phyloP scores from a whole-genome alignment of 495 filamentous ascomycete genomes.

The Hypoxylon crocopeplum region DNA sequence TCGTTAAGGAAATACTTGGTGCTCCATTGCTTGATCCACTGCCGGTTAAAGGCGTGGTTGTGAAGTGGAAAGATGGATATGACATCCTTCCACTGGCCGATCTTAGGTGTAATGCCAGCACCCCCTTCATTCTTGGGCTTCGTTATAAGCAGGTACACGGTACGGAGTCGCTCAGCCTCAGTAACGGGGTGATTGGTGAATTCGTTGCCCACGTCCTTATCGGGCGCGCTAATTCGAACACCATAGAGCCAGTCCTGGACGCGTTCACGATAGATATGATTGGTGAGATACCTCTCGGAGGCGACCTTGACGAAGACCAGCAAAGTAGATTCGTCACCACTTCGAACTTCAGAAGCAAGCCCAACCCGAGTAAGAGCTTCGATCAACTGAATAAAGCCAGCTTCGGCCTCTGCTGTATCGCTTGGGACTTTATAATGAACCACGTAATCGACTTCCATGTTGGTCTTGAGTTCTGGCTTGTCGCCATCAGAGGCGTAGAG shows the following conservation, averaged over 20 bases:
- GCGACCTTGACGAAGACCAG: slow-evolving; percentile 84
- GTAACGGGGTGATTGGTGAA: slow-evolving; percentile 73
- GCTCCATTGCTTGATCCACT: slow-evolving; percentile 90
- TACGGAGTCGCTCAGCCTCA: slow-evolving; percentile 86
- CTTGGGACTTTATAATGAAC: slow-evolving; percentile 77
- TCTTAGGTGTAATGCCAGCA: slow-evolving; percentile 83
- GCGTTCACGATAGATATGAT: slow-evolving; percentile 72
- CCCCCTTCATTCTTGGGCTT: slow-evolving; percentile 81
- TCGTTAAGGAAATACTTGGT: slow-evolving; percentile 78
- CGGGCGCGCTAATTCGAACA: slow-evolving; percentile 78
- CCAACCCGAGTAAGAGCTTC: slow-evolving; percentile 74
- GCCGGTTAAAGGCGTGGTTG: slow-evolving; percentile 83
- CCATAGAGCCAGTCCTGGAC: slow-evolving; percentile 97
- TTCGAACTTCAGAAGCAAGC: slow-evolving; percentile 83
- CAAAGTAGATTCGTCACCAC: slow-evolving; percentile 76
- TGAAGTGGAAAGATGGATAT: slow-evolving; percentile 87
- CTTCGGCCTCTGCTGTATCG: slow-evolving; percentile 68
- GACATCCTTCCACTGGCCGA: slow-evolving; percentile 86
- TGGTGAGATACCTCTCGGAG: slow-evolving; percentile 66
- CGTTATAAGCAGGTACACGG: slow-evolving; percentile 87
- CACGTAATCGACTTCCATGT: slow-evolving; percentile 83
- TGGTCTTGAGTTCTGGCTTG: slow-evolving; percentile 44
- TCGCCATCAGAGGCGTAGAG: slow-evolving; percentile 41
- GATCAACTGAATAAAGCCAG: slow-evolving; percentile 77
- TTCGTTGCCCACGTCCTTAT: slow-evolving; percentile 69